Conservation (phyloP, 371 early-diverging fungal genomes). For the Phascolomyces articulosus region DNA sequence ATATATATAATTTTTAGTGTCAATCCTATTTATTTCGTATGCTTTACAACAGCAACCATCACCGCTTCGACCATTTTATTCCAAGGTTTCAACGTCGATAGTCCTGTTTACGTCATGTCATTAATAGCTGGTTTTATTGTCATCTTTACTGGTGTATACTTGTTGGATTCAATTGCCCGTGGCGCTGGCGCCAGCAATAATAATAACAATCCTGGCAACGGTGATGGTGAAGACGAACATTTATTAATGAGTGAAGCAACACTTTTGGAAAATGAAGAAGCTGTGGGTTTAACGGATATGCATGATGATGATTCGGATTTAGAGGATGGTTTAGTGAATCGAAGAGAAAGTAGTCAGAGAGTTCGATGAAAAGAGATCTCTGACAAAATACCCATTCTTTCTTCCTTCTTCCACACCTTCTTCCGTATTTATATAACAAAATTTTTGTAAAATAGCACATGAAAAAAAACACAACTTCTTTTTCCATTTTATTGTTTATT, state of each 20-base stretch:
- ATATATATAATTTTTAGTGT: slow-evolving; percentile 43
- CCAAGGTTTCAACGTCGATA: slow-evolving; percentile 82
- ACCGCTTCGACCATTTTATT: slow-evolving; percentile 85
- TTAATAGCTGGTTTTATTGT: slow-evolving; percentile 88
- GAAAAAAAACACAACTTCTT: background rate
- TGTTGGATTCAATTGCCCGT: slow-evolving; percentile 58
- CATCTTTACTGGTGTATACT: slow-evolving; percentile 89
- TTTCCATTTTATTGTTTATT: background rate
- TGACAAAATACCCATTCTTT: background rate
- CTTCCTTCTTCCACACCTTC: background rate
- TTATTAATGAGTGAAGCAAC: slow-evolving; percentile 55
- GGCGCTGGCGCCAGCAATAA: slow-evolving; percentile 23
- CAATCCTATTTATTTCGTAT: slow-evolving; percentile 91
- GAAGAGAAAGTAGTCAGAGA: slow-evolving; percentile 11
- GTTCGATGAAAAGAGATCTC: background rate
- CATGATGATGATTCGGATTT: slow-evolving; percentile 36
- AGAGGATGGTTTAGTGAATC: slow-evolving; percentile 9
- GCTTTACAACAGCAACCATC: slow-evolving; percentile 92
- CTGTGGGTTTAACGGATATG: slow-evolving; percentile 52
- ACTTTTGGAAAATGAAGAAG: slow-evolving; percentile 61
- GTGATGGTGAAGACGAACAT: slow-evolving; percentile 29
- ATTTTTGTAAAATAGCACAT: background rate
- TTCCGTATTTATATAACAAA: too few species aligned
- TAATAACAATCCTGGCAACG: slow-evolving; percentile 7
- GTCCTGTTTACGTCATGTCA: slow-evolving; percentile 76